Base-by-base conservation (phyloP, 2,329 filamentous ascomycete species). In the Ophiostoma piceae region DNA sequence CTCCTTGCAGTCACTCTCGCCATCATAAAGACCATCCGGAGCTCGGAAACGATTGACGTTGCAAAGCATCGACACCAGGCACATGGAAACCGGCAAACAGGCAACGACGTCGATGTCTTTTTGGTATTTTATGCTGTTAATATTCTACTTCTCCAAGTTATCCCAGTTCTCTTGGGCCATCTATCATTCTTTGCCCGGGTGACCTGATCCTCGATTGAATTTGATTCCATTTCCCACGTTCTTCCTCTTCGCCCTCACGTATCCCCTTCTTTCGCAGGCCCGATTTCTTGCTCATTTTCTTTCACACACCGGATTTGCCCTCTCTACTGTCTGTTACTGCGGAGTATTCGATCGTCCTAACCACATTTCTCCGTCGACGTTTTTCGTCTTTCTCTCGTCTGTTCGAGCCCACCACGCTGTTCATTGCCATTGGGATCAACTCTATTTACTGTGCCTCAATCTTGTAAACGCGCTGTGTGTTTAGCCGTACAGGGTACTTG, bases 401-500 rank as follows among this genome's bases (percentile, higher is more conserved):
- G 51, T 57, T 57, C 22, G n/a, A 54, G 19, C 22, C 5, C 43
- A 47, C 43, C 43, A 47, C 43, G 16, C 43, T 47, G 43, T 47
- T n/a, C 19, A 8, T 47, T 47, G 16, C 43, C 43, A 47, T 47
- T 47, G 6, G 43, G 19, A 47, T n/a, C 43, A 47, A 47, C 43
- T 47, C 43, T 47, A 47, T 47, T 47, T 47, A 47, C 43, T 47
- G 19, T 57, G 51, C 51, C 22, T 57, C 22, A 22, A 26, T 26
- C 6, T 57, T 9, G n/a, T 57, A 22, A 26, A 57, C n/a, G 4
- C 11, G n/a, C 51, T 26, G 51, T 57, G 51, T 11, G 12, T 57
- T 57, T 57, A 57, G n/a, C n/a, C 51, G 51, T 26, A 12, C 51
- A 26, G 51, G 51, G 51, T 57, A 57, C 51, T 12, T 57, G 51